Percentiles rank a stretch among this genome's conserved stretches.
Evolutionary conservation across 2,329 filamentous ascomycete genomes (phyloP).

Genomic region (Pezicula rhizophila): DNA sequence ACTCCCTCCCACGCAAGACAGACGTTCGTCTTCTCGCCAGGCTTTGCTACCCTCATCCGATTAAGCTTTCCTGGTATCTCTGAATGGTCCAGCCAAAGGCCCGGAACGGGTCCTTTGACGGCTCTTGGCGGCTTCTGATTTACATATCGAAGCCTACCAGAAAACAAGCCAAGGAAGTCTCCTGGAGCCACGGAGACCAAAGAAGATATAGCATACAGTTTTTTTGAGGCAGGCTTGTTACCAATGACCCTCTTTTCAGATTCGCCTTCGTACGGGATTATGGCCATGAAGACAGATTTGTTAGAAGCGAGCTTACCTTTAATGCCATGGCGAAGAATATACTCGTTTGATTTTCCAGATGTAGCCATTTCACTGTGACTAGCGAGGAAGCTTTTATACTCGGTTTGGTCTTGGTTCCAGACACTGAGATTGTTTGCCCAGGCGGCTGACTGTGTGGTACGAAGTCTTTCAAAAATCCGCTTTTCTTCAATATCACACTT

Average conservation of each 20-base stretch:
- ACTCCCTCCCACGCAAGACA: slow-evolving; percentile 16
- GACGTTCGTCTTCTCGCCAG: slow-evolving; percentile 10
- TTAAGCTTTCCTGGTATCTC: slow-evolving; percentile 10
- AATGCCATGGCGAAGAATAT: slow-evolving; percentile 5
- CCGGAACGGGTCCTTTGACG: slow-evolving; percentile 7
- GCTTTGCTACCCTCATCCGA: slow-evolving; percentile 13
- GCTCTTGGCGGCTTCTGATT: slow-evolving; percentile 8
- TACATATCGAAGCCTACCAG: slow-evolving; percentile 6
- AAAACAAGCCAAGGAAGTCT: slow-evolving; percentile 11
- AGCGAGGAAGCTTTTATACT: slow-evolving; percentile 2
- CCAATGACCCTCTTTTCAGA: slow-evolving; percentile 1
- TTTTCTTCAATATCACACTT: slow-evolving; percentile 5
- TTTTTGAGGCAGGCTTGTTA: background rate
- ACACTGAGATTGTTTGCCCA: slow-evolving; percentile 3
- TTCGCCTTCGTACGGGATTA: background rate
- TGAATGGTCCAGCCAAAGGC: slow-evolving; percentile 14
- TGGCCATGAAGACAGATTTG: too few species aligned
- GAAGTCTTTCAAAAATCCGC: slow-evolving; percentile 7
- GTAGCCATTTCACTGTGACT: slow-evolving; percentile 1
- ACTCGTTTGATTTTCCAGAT: slow-evolving; percentile 5
- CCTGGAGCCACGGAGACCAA: slow-evolving; percentile 7
- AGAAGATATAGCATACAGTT: background rate
- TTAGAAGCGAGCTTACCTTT: slow-evolving; percentile 1
- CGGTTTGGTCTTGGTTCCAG: background rate
- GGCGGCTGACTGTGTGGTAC: background rate